Base-by-base conservation (phyloP, 2,329 filamentous ascomycete species). In the Fusarium tuaranense region DNA sequence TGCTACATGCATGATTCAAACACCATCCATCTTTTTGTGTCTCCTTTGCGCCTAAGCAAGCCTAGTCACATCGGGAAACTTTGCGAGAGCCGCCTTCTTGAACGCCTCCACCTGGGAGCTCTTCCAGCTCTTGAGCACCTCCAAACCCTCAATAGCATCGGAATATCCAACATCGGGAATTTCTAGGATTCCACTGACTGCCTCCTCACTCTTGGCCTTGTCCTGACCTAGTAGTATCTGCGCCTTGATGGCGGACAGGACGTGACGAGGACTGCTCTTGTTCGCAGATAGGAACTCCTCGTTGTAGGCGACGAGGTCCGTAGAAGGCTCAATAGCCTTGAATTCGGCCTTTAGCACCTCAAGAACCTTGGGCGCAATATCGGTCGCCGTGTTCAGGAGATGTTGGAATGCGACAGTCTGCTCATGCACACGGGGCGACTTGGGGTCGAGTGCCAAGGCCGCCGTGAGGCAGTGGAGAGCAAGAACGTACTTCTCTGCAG, bases 401-500 rank as follows among this genome's bases (percentile, higher is more conserved):
- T 91, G 87, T 72, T 90, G 91, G 85, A 98, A 92, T 67, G 90
- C 89, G 51, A 92, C 86, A 34, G 89, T 87, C 81, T 97, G 94
- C 79, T 95, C 91, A 80, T 95, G 92, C n/a, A 96, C 88, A 73
- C 88, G 91, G 13, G 94, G 89, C 78, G 95, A 88, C 55, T 91
- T 87, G 4, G 91, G 82, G 72, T 97, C 92, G 38, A 98, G 86
- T 4, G 88, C 87, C 65, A 91, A 85, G 32, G 94, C 92, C 20
- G 94, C 92, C 59, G 94, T 90, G 64, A 99, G 89, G 83, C 94
- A 98, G 79, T 94, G 94, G 69, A 98, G 88, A 0, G 97, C 96
- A 70, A 97, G 92, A 51, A 97, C 85, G 79, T 94, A 95, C 86
- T 98, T 98, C 81, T 91, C 95, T 96, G 78, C 51, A 68, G 44